Evolutionary conservation across 225 moss, liverwort and hornwort species (phyloP), one percentile per base, ranked within the genome.

Genomic region (Anthoceros angustus): DNA sequence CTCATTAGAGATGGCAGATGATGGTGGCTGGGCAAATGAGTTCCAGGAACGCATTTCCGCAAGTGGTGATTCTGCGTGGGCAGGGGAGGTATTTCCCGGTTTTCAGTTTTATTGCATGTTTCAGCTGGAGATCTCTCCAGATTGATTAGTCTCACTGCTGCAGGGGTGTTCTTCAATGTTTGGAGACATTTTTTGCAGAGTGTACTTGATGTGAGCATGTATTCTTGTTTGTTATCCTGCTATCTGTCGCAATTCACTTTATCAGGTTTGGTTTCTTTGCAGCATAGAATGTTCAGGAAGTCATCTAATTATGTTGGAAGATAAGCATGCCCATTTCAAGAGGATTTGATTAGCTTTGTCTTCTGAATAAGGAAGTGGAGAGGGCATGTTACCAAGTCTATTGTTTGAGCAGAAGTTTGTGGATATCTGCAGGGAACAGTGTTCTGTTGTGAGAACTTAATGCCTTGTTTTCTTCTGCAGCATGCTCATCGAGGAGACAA

Each of bases 21-120:
- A 72, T 70, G 72, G 75, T 68, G 76, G 77, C 42, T 98, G 98
- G 92, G 89, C 85, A 50, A 70, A 81, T 73, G 89, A 98, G 76
- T 98, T 80, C 74, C 80, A 89, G 48, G 68, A 80, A 71, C 84
- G 83, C 63, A 87, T 84, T 78, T 81, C 74, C 64, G 10, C 70
- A 11, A 42, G 67, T 40, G 74, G 70, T 42, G 24, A 71, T 43
- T 76, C 82, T n/a, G 83, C 86, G 91, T 87, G 80, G 68, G 70
- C 82, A 60, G 76, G 79, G 73, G 79, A 91, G 84, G 93, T 94
- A 76, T 12, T 8, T 42, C 32, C 4, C 32, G 55, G 5, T 55
- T 5, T 6, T 48, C 46, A 12, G 5, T 48, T 12, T 48, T 0
- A 12, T 12, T 48, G 32, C 32, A 32, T 32, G 32, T 32, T 4